Evolutionary conservation across 169 alveolate species (phyloP), one percentile per base, ranked within the genome.

Genomic region (Cyclospora cayetanensis): DNA sequence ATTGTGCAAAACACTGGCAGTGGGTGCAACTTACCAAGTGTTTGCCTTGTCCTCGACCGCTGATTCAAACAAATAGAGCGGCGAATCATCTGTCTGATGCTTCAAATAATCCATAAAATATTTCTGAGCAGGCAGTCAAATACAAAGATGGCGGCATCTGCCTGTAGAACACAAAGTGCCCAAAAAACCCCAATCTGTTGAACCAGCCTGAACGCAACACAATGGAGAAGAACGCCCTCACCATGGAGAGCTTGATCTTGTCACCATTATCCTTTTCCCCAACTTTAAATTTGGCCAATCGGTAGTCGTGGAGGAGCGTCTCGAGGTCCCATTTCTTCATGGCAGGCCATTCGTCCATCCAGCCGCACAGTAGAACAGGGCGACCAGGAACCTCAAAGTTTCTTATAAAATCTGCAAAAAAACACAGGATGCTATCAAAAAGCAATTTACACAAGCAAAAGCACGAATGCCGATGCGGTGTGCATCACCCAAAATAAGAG

Each of bases 271-370:
- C 91, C 29, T 66, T 52, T 50, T 91, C 91, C 27, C 91, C 91
- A 35, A 91, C 91, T 46, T 91, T 91, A 80, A 91, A 80, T 25
- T 70, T 41, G 7, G 83, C 89, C 27, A 80, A 27, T 15, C 70
- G 29, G 37, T 77, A 80, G 31, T 25, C 20, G 41, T 82, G 43
- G 1, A 66, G 84, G 7, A 90, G 65, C 1, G 2, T 35, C 37
- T 34, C 55, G 1, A 65, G 53, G 22, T 43, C 72, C 91, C 90
- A 91, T 27, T 70, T 60, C 50, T 55, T 31, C 89, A 70, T 85
- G 25, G 92, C 94, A 15, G 94, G 94, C 94, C 94, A 91, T 1
- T 70, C 94, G 46, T 83, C 92, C 85, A 91, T 91, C 92, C 92
- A 84, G 0, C 94, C 94, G 46, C 80, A 31, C 29, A 91, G 83